A percentile compares a stretch with the other conserved stretches of the same genome.
phyloP scores from a whole-genome alignment of 768 basidiomycete genomes.

The Pulveroboletus sp. region DNA sequence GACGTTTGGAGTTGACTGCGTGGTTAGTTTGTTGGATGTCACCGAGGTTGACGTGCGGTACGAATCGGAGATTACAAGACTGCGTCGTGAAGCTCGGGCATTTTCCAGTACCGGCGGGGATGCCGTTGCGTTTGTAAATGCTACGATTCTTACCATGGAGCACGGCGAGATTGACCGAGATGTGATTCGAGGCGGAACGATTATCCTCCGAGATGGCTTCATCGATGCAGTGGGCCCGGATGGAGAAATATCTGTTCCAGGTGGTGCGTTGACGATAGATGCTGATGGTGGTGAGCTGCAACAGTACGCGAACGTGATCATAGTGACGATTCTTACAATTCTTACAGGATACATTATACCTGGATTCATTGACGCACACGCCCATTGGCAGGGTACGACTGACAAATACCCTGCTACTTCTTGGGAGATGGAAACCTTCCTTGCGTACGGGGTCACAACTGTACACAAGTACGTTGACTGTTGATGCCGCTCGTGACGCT shows the following conservation, averaged over 20 bases:
- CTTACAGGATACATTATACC: conserved; percentile 58
- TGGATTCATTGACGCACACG: conserved; percentile 76
- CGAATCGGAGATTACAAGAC: conserved; percentile 56
- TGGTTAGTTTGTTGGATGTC: conserved; percentile 52
- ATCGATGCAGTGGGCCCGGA: conserved; percentile 48
- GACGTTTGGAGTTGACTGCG: conserved; percentile 63
- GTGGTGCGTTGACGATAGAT: conserved; percentile 48
- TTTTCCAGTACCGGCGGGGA: conserved; percentile 30
- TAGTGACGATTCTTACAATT: conserved; percentile 1
- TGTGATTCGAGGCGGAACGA: conserved; percentile 48
- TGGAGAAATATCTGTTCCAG: conserved; percentile 32
- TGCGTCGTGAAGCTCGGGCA: conserved; percentile 49
- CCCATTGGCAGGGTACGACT: conserved; percentile 63
- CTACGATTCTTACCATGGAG: conserved; percentile 69
- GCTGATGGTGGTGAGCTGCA: conserved; percentile 54
- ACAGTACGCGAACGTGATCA: neutral
- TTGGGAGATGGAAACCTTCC: conserved; percentile 74
- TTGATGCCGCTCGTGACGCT: neutral
- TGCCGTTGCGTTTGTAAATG: conserved; percentile 60
- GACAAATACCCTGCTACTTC: conserved; percentile 58
- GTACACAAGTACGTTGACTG: conserved; percentile 59
- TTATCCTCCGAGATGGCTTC: conserved; percentile 56
- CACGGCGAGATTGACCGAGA: conserved; percentile 48
- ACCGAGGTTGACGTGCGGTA: conserved; percentile 60
- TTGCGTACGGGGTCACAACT: conserved; percentile 75